phyloP scores from a whole-genome alignment of 495 filamentous ascomycete genomes.

The Aspergillus mulundensis region DNA sequence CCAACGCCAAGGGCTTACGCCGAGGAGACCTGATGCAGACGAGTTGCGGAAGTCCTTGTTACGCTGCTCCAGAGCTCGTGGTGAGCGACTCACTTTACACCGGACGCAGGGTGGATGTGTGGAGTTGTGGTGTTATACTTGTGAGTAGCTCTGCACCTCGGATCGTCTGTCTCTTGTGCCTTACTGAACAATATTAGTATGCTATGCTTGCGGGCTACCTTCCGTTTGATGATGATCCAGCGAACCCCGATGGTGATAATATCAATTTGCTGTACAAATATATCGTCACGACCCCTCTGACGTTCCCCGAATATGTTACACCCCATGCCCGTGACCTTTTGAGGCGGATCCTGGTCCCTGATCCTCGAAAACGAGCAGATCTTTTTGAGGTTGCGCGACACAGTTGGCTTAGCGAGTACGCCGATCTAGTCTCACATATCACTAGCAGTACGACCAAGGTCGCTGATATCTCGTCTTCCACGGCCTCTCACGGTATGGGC shows the following conservation, averaged over 20 bases:
- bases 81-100: conserved; percentile 98
- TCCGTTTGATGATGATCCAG: conserved; percentile 98
- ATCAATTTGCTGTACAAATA: conserved; percentile 99
- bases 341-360: conserved; percentile 90
- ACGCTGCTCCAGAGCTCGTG: conserved; percentile 94
- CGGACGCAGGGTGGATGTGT: conserved; percentile 95
- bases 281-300: conserved; percentile 94
- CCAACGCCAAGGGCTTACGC: conserved; percentile 80
- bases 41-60: conserved; percentile 66
- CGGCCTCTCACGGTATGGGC: conserved; percentile 60
- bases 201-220: conserved; percentile 98
- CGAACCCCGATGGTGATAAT: conserved; percentile 97
- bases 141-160: conserved; percentile 50
- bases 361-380: conserved; percentile 90
- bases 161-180: neutral
- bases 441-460: conserved; percentile 90
- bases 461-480: conserved; percentile 78
- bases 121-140: conserved; percentile 98
- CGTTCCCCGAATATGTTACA: conserved; percentile 98
- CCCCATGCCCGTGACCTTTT: conserved; percentile 93
- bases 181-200: conserved; percentile 55
- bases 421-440: conserved; percentile 91
- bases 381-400: conserved; percentile 96
- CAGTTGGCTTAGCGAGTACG: conserved; percentile 96
- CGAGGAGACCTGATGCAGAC: conserved; percentile 59